Evolutionary conservation across 176 grass and related monocot genomes (phyloP).

Genomic region (Sorghum bicolor): Sorghum_bicolor_NCBIv3 NC_012871.2:67247501-67248000

Average conservation of each 20-base stretch:
- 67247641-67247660: constrained; percentile 86
- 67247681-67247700: constrained; percentile 29
- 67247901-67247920: background rate
- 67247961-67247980: background rate
- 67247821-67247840: background rate
- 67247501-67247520: constrained; percentile 67
- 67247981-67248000: background rate
- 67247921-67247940: background rate
- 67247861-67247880: background rate
- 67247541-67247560: constrained; percentile 71
- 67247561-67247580: constrained; percentile 59
- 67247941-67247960: background rate
- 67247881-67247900: background rate
- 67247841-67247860: background rate
- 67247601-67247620: constrained; percentile 54
- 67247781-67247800: background rate
- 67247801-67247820: background rate
- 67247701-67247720: constrained; percentile 5
- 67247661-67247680: constrained; percentile 69
- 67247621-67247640: constrained; percentile 74
- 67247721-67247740: background rate
- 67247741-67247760: constrained; percentile 6
- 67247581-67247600: constrained; percentile 74
- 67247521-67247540: constrained; percentile 57
- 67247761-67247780: background rate